Evolutionary conservation across 768 basidiomycete species (phyloP).

Genomic region (Pleurotus ostreatus): DNA sequence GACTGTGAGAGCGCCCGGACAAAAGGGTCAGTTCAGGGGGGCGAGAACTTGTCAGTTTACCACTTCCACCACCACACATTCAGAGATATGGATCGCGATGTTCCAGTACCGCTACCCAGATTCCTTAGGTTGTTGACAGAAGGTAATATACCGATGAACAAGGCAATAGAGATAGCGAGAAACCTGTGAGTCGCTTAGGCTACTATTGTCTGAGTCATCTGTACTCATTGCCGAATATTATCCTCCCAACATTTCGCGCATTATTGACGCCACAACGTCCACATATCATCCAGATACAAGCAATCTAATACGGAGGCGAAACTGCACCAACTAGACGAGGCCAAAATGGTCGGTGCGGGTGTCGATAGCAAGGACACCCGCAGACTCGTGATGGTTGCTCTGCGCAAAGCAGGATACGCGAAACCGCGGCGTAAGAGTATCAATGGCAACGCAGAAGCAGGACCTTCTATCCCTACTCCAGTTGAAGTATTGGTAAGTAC

Average conservation of each 20-base stretch:
- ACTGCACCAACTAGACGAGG: slow-evolving; percentile 55
- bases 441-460: slow-evolving; percentile 12
- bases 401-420: slow-evolving; percentile 63
- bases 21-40: neutral
- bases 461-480: slow-evolving; percentile 18
- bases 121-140: slow-evolving; percentile 65
- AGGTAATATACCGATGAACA: slow-evolving; percentile 51
- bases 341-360: slow-evolving; percentile 53
- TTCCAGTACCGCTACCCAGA: slow-evolving; percentile 55
- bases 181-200: slow-evolving; percentile 49
- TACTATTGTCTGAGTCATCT: neutral
- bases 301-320: slow-evolving; percentile 56
- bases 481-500: slow-evolving; percentile 26
- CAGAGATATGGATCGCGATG: slow-evolving; percentile 18
- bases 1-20: neutral
- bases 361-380: slow-evolving; percentile 64
- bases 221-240: neutral
- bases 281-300: slow-evolving; percentile 54
- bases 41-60: neutral
- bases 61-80: neutral
- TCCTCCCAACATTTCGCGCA: neutral
- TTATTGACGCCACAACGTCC: too few species aligned
- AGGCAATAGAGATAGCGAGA: slow-evolving; percentile 66
- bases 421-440: slow-evolving; percentile 1
- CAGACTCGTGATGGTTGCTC: slow-evolving; percentile 51